phyloP scores from a whole-genome alignment of 257 asterid genomes.

The Solanum commersonii region DNA sequence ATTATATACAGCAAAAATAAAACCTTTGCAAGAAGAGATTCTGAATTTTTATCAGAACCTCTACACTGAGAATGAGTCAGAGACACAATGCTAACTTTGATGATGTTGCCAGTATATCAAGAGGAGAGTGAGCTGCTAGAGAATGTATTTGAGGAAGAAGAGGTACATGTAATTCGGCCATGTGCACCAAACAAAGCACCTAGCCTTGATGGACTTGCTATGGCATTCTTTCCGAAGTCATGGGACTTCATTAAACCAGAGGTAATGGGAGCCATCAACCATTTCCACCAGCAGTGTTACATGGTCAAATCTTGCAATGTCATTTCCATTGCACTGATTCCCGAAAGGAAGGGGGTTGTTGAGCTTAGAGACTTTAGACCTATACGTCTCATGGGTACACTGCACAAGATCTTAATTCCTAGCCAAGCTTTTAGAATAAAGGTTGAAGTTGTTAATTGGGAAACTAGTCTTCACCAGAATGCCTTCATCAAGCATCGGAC shows the following conservation, averaged over 20 bases:
- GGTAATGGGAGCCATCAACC: not conserved
- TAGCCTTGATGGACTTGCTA: not conserved
- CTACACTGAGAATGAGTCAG: not conserved
- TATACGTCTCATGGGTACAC: not conserved
- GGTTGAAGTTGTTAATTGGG: not conserved
- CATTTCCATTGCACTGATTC: not conserved
- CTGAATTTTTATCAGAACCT: not conserved
- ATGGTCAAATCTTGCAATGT: not conserved
- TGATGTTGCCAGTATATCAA: not conserved
- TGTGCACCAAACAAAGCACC: not conserved
- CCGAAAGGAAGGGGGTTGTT: not conserved
- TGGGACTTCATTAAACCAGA: not conserved
- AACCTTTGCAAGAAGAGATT: not conserved
- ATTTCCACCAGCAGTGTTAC: not conserved
- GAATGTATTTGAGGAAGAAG: not conserved
- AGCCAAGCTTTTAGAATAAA: not conserved
- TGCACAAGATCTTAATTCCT: not conserved
- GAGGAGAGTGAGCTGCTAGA: not conserved
- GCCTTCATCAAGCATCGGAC: not conserved
- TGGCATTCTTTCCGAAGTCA: not conserved
- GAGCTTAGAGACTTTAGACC: not conserved
- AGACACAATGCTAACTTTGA: not conserved
- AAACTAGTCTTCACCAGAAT: not conserved
- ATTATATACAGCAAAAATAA: not conserved
- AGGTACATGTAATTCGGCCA: not conserved